Evolutionary conservation across 2,329 filamentous ascomycete genomes (phyloP).

Genomic region (Aspergillus sp.): DNA sequence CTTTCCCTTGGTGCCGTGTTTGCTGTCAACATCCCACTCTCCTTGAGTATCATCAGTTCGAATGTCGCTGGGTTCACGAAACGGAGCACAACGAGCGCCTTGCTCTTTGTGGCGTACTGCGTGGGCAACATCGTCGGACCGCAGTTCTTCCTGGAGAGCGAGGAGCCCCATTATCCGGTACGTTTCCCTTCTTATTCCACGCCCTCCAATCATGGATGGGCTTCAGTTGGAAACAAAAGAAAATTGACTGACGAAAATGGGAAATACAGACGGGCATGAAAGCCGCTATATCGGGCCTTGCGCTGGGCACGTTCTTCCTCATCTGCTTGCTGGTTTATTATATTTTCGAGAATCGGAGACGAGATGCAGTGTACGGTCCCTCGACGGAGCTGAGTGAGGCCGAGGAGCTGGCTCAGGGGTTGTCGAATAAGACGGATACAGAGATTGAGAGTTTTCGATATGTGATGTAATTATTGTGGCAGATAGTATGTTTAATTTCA

Average conservation of each 20-base stretch:
- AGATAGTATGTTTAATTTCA: no score
- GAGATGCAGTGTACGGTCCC: slow-evolving; percentile 28
- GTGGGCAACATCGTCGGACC: slow-evolving; percentile 36
- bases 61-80: slow-evolving; percentile 40
- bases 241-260: no score
- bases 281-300: slow-evolving; percentile 30
- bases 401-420: slow-evolving; percentile 30
- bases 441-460: slow-evolving; percentile 38
- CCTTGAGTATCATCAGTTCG: slow-evolving; percentile 34
- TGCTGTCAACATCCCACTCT: slow-evolving; percentile 36
- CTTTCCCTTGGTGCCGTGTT: slow-evolving; percentile 33
- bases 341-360: slow-evolving; percentile 29
- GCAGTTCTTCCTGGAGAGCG: slow-evolving; percentile 31
- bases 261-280: slow-evolving; percentile 32
- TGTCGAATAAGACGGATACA: slow-evolving; percentile 36
- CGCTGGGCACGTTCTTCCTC: slow-evolving; percentile 31
- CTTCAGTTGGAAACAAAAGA: no score
- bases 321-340: slow-evolving; percentile 30
- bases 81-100: slow-evolving; percentile 38
- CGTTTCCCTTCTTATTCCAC: slow-evolving; percentile 4
- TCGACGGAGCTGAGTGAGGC: slow-evolving; percentile 23
- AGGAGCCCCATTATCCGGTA: slow-evolving; percentile 34
- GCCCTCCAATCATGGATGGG: background rate
- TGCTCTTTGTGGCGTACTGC: slow-evolving; percentile 49
- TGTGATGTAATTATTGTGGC: slow-evolving; percentile 19